Conservation (phyloP, 306 rosid species). For the Casuarina cunninghamiana region DNA sequence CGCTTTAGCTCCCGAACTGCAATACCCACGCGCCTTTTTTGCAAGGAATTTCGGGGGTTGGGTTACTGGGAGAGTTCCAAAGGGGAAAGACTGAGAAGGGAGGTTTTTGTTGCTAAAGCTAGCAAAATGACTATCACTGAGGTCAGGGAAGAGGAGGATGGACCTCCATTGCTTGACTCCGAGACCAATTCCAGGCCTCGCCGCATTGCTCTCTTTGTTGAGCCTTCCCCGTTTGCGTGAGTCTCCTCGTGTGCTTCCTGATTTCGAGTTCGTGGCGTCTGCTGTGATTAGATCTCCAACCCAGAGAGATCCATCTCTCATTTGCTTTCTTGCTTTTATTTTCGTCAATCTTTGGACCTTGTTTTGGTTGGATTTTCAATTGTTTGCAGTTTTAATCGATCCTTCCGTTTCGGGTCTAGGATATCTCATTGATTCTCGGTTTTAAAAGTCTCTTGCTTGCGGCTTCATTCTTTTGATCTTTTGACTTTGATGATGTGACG, state of each 20-base stretch:
- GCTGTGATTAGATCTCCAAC: conserved; percentile 15
- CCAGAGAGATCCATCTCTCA: conserved; percentile 10
- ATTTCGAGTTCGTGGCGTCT: neutral
- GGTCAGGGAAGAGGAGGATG: conserved; percentile 55
- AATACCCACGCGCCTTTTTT: conserved; percentile 44
- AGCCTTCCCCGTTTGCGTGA: conserved; percentile 99
- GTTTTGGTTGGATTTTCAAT: conserved; percentile 11
- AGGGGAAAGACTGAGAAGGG: conserved; percentile 25
- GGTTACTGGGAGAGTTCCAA: neutral
- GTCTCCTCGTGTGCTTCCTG: conserved; percentile 27
- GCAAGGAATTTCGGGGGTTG: conserved; percentile 25
- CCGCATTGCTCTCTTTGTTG: conserved; percentile 93
- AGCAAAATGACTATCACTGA: conserved; percentile 69
- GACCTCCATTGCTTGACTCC: conserved; percentile 65
- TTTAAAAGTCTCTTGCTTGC: neutral
- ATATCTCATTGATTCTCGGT: neutral
- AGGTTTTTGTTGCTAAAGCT: conserved; percentile 36
- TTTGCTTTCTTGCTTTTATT: neutral
- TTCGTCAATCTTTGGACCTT: neutral
- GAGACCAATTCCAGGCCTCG: conserved; percentile 74
- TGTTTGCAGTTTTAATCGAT: conserved; percentile 12
- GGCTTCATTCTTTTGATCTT: conserved; percentile 27
- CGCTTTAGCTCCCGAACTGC: conserved; percentile 26
- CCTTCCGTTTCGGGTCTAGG: conserved; percentile 2
- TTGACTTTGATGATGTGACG: conserved; percentile 5